Percentiles rank a stretch among this genome's conserved stretches.
Evolutionary conservation across 257 asterid genomes (phyloP).

Genomic region (Penstemon eatonii): DNA sequence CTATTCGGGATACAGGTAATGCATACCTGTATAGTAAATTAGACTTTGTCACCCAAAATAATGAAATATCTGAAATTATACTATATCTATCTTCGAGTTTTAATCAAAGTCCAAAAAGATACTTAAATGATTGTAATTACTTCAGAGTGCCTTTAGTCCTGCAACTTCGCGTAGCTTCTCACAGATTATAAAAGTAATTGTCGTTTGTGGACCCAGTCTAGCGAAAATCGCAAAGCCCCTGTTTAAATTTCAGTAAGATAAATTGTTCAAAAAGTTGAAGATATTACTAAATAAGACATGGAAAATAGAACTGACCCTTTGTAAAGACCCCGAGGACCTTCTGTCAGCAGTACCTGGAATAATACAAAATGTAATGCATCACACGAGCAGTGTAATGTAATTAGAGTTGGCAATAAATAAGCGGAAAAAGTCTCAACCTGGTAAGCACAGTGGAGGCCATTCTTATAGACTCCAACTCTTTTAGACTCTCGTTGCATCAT

Average conservation of each 20-base stretch:
- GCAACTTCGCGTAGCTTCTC: conserved; percentile 84
- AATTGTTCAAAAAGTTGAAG: conserved; percentile 3
- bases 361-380: conserved; percentile 16
- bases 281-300: conserved; percentile 13
- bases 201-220: conserved; percentile 93
- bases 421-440: conserved; percentile 56
- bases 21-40: conserved; percentile 9
- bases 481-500: conserved; percentile 85
- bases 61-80: not conserved
- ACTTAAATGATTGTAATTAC: not conserved
- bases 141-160: conserved; percentile 76
- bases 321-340: conserved; percentile 92
- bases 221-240: conserved; percentile 88
- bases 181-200: conserved; percentile 78
- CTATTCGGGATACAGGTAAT: conserved; percentile 16
- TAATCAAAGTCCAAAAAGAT: not conserved
- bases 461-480: conserved; percentile 61
- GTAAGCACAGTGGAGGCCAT: conserved; percentile 84
- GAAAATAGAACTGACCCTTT: conserved; percentile 71
- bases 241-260: conserved; percentile 24
- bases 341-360: conserved; percentile 78
- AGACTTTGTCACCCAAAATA: conserved; percentile 1
- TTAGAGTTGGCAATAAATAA: conserved; percentile 19
- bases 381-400: conserved; percentile 15
- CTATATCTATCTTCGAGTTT: conserved; percentile 4